Evolutionary conservation across 441 rosid species (phyloP).

Genomic region (Corymbia citriodora): DNA sequence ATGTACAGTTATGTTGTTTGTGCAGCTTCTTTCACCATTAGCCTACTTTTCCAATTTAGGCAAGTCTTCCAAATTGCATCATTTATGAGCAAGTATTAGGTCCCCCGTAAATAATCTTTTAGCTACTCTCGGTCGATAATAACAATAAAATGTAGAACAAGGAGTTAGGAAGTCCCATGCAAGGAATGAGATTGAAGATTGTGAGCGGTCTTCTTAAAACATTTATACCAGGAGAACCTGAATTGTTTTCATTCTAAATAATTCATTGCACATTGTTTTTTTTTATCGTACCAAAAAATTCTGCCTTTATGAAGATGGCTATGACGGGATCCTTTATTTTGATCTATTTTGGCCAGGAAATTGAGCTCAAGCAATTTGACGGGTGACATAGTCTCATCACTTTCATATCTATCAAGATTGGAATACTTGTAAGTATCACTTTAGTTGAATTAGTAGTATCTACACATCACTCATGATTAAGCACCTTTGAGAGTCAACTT

Average conservation of each 20-base stretch:
- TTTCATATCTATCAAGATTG: not conserved
- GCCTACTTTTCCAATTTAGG: not conserved
- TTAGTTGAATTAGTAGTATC: not conserved
- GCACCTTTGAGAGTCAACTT: not conserved
- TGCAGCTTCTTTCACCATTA: not conserved
- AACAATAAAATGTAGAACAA: not conserved
- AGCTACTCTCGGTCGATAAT: not conserved
- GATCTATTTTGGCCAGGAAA: not conserved
- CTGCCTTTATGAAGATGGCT: not conserved
- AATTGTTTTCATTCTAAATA: not conserved
- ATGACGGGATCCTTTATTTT: not conserved
- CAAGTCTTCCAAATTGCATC: not conserved
- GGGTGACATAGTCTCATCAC: not conserved
- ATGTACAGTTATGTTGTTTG: not conserved
- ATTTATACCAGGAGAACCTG: not conserved
- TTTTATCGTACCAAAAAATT: not conserved
- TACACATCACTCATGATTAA: not conserved
- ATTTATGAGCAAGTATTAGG: not conserved
- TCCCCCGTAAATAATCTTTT: not conserved
- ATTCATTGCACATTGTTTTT: not conserved
- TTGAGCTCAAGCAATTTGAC: not conserved
- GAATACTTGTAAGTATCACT: not conserved
- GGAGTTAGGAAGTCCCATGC: not conserved
- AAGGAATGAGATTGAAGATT: not conserved
- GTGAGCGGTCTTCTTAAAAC: not conserved